Evolutionary conservation across 2,329 filamentous ascomycete species (phyloP).

Genomic region (Alternaria sp.): DNA sequence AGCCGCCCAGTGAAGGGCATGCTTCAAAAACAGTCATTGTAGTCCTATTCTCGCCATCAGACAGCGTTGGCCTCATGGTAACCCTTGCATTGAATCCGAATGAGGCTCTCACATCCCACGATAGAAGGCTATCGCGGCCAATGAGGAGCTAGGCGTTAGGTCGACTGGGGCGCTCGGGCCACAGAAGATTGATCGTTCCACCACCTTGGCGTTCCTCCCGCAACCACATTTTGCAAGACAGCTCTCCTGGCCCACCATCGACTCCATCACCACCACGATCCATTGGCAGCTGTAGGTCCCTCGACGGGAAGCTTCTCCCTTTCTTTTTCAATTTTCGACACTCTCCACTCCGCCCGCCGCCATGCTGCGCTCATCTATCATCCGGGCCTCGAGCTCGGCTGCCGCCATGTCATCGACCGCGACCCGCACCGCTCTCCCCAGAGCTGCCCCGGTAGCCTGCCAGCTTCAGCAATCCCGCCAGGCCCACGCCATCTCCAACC

Average conservation of each 20-base stretch:
- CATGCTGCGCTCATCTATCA: slow-evolving; percentile 54
- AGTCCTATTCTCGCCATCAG: not conserved
- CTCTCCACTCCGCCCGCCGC: slow-evolving; percentile 51
- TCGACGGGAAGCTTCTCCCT: slow-evolving; percentile 46
- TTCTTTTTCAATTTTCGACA: slow-evolving; percentile 44
- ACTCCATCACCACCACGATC: slow-evolving; percentile 46
- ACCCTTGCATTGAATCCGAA: not conserved
- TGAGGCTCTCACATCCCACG: not conserved
- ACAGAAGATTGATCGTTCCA: slow-evolving; percentile 18
- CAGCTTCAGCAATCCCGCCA: slow-evolving; percentile 65
- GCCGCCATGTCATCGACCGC: slow-evolving; percentile 46
- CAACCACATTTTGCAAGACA: slow-evolving; percentile 30
- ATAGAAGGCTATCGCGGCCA: slow-evolving; percentile 1
- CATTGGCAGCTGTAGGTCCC: slow-evolving; percentile 50
- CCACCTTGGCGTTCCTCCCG: slow-evolving; percentile 23
- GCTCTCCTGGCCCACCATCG: slow-evolving; percentile 38
- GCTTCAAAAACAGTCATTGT: not conserved
- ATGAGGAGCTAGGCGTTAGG: slow-evolving; percentile 8
- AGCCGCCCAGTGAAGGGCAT: not conserved
- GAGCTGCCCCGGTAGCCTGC: slow-evolving; percentile 50
- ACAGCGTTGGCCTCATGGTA: not conserved
- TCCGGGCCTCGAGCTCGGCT: slow-evolving; percentile 50
- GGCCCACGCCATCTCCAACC: slow-evolving; percentile 96
- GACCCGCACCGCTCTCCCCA: slow-evolving; percentile 46
- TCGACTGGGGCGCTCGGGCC: slow-evolving; percentile 6